phyloP scores from a whole-genome alignment of 1,284 basidiomycete genomes.

The Rhodotorula sp. region DNA sequence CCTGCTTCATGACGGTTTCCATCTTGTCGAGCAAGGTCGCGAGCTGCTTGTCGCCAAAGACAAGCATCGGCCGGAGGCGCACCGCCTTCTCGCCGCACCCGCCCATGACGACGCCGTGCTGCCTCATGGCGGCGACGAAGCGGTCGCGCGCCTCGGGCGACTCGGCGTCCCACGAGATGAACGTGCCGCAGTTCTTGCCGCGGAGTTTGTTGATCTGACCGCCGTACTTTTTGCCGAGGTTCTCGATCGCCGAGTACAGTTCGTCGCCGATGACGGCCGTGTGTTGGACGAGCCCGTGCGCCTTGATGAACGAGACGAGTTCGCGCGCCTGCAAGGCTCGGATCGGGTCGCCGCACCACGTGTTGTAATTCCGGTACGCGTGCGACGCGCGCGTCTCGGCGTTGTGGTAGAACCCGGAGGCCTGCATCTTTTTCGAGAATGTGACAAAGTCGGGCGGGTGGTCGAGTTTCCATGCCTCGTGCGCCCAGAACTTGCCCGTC shows the following conservation, averaged over 20 bases:
- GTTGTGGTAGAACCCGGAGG: constrained; percentile 56
- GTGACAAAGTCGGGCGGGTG: constrained; percentile 54
- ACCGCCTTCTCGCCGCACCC: constrained; percentile 49
- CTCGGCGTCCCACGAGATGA: constrained; percentile 55
- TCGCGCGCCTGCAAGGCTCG: constrained; percentile 56
- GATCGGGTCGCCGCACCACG: constrained; percentile 54
- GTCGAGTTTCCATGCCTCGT: constrained; percentile 57
- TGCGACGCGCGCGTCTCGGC: constrained; percentile 53
- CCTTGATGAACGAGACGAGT: constrained; percentile 54
- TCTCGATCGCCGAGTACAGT: constrained; percentile 47
- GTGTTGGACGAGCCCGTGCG: constrained; percentile 42
- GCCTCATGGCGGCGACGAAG: constrained; percentile 53
- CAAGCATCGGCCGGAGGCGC: constrained; percentile 54
- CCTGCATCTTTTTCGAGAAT: constrained; percentile 54
- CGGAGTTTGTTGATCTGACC: constrained; percentile 44
- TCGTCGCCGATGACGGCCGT: constrained; percentile 50
- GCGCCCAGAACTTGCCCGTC: constrained; percentile 59
- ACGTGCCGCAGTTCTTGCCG: constrained; percentile 55
- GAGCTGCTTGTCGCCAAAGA: constrained; percentile 17
- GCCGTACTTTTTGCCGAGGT: constrained; percentile 42
- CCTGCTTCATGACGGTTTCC: constrained; percentile 2
- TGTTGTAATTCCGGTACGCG: constrained; percentile 52
- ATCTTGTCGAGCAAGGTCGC: constrained; percentile 10
- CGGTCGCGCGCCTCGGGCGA: constrained; percentile 50
- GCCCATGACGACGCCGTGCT: constrained; percentile 53